Evolutionary conservation across 106 monocot genomes (phyloP).

Genomic region (Allium fistulosum): DNA sequence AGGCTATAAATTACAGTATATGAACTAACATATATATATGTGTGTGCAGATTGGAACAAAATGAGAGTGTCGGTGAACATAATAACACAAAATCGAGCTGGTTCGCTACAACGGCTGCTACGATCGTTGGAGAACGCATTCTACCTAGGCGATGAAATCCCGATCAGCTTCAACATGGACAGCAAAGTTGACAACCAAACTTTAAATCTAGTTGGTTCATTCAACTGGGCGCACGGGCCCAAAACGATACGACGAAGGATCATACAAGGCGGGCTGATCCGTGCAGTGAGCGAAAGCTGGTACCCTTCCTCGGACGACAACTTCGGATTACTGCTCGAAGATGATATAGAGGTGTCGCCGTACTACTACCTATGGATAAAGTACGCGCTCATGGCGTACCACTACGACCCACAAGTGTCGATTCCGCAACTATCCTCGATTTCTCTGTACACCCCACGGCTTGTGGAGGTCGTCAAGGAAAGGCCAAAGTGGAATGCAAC

Average conservation of each 20-base stretch:
- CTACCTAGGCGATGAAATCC: slow-evolving; percentile 78
- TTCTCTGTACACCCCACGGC: slow-evolving; percentile 88
- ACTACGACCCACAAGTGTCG: slow-evolving; percentile 76
- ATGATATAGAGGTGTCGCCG: slow-evolving; percentile 91
- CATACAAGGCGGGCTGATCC: slow-evolving; percentile 91
- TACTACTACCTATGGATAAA: slow-evolving; percentile 97
- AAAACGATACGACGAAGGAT: slow-evolving; percentile 64
- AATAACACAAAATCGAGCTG: slow-evolving; percentile 83
- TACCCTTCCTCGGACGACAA: slow-evolving; percentile 85
- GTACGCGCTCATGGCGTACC: slow-evolving; percentile 70
- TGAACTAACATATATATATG: too few relatives aligned
- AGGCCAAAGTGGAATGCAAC: slow-evolving; percentile 93
- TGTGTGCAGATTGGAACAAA: slow-evolving; percentile 83
- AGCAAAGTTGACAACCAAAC: slow-evolving; percentile 81
- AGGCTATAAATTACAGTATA: too few relatives aligned
- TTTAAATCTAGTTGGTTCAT: slow-evolving; percentile 60
- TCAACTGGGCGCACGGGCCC: slow-evolving; percentile 77
- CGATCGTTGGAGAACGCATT: slow-evolving; percentile 64
- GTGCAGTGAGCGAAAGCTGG: slow-evolving; percentile 98
- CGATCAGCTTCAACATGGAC: slow-evolving; percentile 94
- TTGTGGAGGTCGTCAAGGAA: slow-evolving; percentile 95
- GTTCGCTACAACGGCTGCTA: slow-evolving; percentile 66
- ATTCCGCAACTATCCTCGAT: slow-evolving; percentile 90
- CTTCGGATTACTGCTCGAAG: slow-evolving; percentile 79
- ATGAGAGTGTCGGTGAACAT: slow-evolving; percentile 87